Evolutionary conservation across 768 basidiomycete genomes (phyloP).

Genomic region (Suillus lakei): DNA sequence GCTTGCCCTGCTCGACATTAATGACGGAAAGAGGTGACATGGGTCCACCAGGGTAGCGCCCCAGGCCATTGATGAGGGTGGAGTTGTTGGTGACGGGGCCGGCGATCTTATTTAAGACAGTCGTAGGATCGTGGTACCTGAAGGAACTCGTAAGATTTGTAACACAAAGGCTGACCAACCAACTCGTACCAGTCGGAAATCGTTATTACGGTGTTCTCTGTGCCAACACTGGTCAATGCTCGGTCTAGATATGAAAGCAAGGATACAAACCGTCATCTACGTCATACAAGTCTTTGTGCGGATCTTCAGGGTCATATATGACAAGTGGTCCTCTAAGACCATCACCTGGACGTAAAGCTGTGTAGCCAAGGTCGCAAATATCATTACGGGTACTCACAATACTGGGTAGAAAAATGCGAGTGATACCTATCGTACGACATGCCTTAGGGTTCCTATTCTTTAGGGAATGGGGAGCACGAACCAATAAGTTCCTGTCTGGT

Average conservation of each 20-base stretch:
- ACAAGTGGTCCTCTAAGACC: conserved; percentile 48
- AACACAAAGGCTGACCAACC: not conserved
- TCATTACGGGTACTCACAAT: conserved; percentile 41
- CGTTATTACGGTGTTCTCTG: conserved; percentile 48
- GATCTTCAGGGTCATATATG: conserved; percentile 56
- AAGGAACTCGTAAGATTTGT: not conserved
- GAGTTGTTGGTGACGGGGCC: conserved; percentile 35
- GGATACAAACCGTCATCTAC: conserved; percentile 46
- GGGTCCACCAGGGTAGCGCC: conserved; percentile 42
- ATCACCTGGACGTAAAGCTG: conserved; percentile 23
- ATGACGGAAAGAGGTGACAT: conserved; percentile 41
- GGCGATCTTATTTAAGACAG: conserved; percentile 8
- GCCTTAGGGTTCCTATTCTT: not conserved
- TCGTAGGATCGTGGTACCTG: conserved; percentile 34
- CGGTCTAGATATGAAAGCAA: not conserved
- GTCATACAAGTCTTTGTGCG: conserved; percentile 46
- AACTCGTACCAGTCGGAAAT: conserved; percentile 49
- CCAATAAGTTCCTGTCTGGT: conserved; percentile 53
- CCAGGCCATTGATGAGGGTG: conserved; percentile 50
- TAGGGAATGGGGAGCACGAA: not conserved
- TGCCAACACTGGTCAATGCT: conserved; percentile 5
- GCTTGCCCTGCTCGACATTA: conserved; percentile 41
- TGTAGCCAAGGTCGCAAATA: not conserved
- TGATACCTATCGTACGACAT: conserved; percentile 38
- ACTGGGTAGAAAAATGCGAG: conserved; percentile 43